Percentiles rank a stretch among this genome's conserved stretches.
These are phyloP conservation scores for Micractinium conductrix DNA, from an alignment of 139 green algal genomes.

Conservation along the genomic window DNA sequence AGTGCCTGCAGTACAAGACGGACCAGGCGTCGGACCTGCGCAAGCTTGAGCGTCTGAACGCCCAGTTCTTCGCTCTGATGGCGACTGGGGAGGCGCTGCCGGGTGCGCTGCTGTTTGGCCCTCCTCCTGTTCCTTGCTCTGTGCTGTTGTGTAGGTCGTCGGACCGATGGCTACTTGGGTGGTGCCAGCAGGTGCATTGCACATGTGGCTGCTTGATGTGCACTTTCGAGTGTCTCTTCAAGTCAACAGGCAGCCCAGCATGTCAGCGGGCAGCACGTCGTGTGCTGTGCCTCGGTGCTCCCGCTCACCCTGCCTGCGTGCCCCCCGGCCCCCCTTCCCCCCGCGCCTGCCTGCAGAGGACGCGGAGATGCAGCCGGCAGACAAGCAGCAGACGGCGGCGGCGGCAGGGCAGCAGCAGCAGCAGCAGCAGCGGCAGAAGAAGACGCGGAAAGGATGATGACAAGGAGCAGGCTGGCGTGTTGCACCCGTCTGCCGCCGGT, in stretches of 20 bases:
- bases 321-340: background rate
- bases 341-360: background rate
- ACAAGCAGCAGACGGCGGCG: background rate
- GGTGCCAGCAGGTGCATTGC: no score
- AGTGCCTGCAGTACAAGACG: slow-evolving; percentile 86
- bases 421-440: slow-evolving; percentile 16
- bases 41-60: slow-evolving; percentile 89
- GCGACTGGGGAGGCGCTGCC: slow-evolving; percentile 48
- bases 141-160: background rate
- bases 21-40: slow-evolving; percentile 89
- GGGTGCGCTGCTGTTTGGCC: slow-evolving; percentile 7
- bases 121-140: background rate
- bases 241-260: no score
- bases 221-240: background rate
- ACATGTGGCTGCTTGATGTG: background rate
- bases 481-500: no score
- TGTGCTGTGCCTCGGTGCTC: background rate
- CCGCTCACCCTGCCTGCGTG: background rate
- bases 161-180: no score
- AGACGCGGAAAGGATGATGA: slow-evolving; percentile 22
- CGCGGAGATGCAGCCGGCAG: slow-evolving; percentile 6
- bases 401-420: slow-evolving; percentile 2
- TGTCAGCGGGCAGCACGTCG: no score
- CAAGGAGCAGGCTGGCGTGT: background rate
- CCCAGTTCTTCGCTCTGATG: slow-evolving; percentile 88